Percentiles rank a stretch among this genome's conserved stretches.
Evolutionary conservation across 805 yeast genomes (phyloP).

Genomic region (Candida mattraensis): DNA sequence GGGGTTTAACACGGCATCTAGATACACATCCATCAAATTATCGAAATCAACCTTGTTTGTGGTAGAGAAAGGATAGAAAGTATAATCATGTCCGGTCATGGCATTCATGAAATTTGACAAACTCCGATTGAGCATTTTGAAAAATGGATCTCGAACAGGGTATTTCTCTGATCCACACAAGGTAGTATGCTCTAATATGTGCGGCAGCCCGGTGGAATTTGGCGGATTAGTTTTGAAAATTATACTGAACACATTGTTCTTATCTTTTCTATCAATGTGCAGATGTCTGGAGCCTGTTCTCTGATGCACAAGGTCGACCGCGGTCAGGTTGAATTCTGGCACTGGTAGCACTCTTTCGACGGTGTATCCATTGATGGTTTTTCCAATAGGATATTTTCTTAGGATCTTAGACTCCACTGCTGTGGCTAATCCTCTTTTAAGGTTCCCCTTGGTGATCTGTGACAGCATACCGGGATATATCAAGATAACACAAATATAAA

Average conservation of each 20-base stretch:
- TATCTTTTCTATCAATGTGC: slow-evolving; percentile 81
- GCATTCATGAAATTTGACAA: slow-evolving; percentile 97
- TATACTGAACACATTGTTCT: slow-evolving; percentile 83
- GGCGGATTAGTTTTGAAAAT: slow-evolving; percentile 95
- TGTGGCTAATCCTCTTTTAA: slow-evolving; percentile 2
- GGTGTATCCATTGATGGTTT: slow-evolving; percentile 62
- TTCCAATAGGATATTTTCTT: slow-evolving; percentile 62
- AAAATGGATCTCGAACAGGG: slow-evolving; percentile 96
- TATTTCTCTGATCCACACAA: slow-evolving; percentile 88
- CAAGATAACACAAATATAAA: too few relatives aligned
- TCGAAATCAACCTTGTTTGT: slow-evolving; percentile 80
- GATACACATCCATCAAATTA: slow-evolving; percentile 82
- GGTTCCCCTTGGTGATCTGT: too few relatives aligned
- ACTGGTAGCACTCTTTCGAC: slow-evolving; percentile 64
- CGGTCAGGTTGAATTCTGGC: slow-evolving; percentile 80
- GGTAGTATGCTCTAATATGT: slow-evolving; percentile 93
- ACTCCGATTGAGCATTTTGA: slow-evolving; percentile 95
- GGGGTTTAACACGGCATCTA: slow-evolving; percentile 86
- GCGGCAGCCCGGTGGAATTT: slow-evolving; percentile 93
- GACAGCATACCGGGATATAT: too few relatives aligned
- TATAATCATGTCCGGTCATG: slow-evolving; percentile 96
- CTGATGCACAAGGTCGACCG: slow-evolving; percentile 67
- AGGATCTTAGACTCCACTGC: slow-evolving; percentile 6
- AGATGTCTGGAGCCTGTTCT: slow-evolving; percentile 77
- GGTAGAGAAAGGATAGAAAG: slow-evolving; percentile 94